phyloP scores from a whole-genome alignment of 1,284 basidiomycete genomes.

The Anthracocystis panici-leucophaei region DNA sequence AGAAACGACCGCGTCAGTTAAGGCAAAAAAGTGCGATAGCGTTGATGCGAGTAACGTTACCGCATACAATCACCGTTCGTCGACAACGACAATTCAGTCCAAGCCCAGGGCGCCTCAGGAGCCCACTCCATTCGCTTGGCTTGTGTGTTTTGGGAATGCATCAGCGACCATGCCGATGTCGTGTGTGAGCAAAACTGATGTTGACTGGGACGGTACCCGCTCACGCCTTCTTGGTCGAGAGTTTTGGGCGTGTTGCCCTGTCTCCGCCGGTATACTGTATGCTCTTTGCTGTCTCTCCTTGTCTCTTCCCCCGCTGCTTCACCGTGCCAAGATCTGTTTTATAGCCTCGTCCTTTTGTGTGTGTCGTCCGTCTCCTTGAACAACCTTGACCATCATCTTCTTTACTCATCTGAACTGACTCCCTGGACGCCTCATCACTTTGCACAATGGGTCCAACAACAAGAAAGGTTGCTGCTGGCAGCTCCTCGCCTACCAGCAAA shows the following conservation, averaged over 20 bases:
- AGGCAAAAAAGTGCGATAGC: slow-evolving; percentile 10
- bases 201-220: slow-evolving; percentile 41
- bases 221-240: not conserved
- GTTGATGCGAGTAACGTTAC: slow-evolving; percentile 5
- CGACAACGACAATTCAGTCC: no score
- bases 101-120: not conserved
- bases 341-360: slow-evolving; percentile 6
- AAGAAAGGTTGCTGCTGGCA: slow-evolving; percentile 11
- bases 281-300: slow-evolving; percentile 7
- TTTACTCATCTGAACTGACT: not conserved
- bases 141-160: not conserved
- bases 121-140: not conserved
- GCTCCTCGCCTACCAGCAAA: slow-evolving; percentile 1
- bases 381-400: not conserved
- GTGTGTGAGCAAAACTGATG: slow-evolving; percentile 30
- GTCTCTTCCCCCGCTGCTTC: not conserved
- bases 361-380: slow-evolving; percentile 6
- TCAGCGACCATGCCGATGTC: slow-evolving; percentile 30
- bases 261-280: no score
- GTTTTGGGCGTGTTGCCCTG: not conserved
- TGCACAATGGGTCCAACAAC: slow-evolving; percentile 11
- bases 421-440: not conserved
- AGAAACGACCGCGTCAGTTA: slow-evolving; percentile 18
- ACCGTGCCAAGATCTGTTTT: not conserved
- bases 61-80: no score